phyloP scores from a whole-genome alignment of 768 basidiomycete genomes.

The Lactarius tabidus region DNA sequence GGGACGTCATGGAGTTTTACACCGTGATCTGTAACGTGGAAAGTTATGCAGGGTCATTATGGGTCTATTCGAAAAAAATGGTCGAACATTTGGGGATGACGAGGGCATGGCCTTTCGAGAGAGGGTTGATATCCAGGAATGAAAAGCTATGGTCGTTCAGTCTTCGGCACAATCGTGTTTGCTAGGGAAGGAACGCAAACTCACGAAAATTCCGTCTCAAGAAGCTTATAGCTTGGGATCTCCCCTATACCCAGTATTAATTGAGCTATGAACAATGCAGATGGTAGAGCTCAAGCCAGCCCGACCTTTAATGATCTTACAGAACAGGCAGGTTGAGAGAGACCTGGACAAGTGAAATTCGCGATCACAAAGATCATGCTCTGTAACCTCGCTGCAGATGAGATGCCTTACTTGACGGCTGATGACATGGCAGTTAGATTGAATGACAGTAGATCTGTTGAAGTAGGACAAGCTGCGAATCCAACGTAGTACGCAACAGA shows the following conservation, averaged over 20 bases:
- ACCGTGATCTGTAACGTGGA: conserved; percentile 61
- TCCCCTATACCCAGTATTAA: conserved; percentile 56
- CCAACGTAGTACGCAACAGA: background rate
- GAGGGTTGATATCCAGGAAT: conserved; percentile 90
- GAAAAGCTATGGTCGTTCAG: conserved; percentile 49
- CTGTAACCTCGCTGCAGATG: background rate
- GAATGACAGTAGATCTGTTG: background rate
- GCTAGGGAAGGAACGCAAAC: conserved; percentile 29
- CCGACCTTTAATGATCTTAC: conserved; percentile 88
- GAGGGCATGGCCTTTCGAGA: conserved; percentile 87
- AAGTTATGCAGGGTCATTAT: no score
- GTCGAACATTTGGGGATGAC: conserved; percentile 86
- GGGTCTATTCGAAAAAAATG: background rate
- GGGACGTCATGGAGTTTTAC: conserved; percentile 85
- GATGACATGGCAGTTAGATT: conserved; percentile 8
- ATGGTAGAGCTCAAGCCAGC: conserved; percentile 11
- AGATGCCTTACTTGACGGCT: conserved; percentile 10
- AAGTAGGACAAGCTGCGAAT: no score
- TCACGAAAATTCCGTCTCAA: conserved; percentile 70
- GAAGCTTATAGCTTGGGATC: conserved; percentile 82
- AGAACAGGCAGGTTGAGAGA: conserved; percentile 77
- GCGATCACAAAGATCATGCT: background rate
- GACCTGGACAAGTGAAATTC: conserved; percentile 35
- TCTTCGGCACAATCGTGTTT: background rate
- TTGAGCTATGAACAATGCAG: background rate